phyloP scores from a whole-genome alignment of 306 rosid species.

The barrel medic (Medicago truncatula) region MtrunA17r5.0-ANR NC_053046.1:12405001-12405500 shows the following conservation, averaged over 20 bases:
- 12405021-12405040: constrained; percentile 30
- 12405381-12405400: constrained; percentile 49
- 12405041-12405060: constrained; percentile 4
- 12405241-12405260: constrained; percentile 36
- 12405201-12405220: constrained; percentile 33
- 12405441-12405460: constrained; percentile 27
- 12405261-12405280: constrained; percentile 4
- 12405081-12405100: constrained; percentile 11
- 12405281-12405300: constrained; percentile 46
- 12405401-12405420: constrained; percentile 44
- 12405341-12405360: constrained; percentile 51
- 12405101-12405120: constrained; percentile 16
- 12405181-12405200: constrained; percentile 9
- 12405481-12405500: constrained; percentile 14
- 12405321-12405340: constrained; percentile 47
- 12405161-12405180: not conserved
- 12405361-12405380: constrained; percentile 60
- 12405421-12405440: constrained; percentile 38
- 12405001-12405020: constrained; percentile 30
- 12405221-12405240: constrained; percentile 6
- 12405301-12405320: constrained; percentile 54
- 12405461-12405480: constrained; percentile 1
- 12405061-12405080: constrained; percentile 24
- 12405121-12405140: constrained; percentile 14
- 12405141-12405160: not conserved